phyloP scores from a whole-genome alignment of 192 early-diverging fungal species.

The Coemansia sp. region DNA sequence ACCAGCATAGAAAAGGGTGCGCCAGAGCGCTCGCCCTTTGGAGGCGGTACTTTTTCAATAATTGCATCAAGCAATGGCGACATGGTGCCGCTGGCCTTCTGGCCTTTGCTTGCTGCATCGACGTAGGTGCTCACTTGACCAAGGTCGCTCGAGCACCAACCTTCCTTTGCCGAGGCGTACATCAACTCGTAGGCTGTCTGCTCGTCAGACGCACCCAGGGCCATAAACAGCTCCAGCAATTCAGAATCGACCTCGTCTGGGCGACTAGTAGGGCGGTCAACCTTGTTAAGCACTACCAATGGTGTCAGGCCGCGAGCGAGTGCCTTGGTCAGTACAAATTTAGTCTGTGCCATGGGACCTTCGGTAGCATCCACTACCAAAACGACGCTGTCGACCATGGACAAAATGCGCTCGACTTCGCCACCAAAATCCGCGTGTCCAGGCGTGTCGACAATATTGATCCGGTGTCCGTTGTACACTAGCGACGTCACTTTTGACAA shows the following conservation, averaged over 20 bases:
- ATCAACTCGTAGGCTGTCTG: constrained; percentile 78
- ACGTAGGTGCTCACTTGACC: constrained; percentile 28
- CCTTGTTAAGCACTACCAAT: constrained; percentile 84
- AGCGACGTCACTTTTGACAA: constrained; percentile 81
- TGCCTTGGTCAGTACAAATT: constrained; percentile 85
- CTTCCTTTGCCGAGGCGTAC: constrained; percentile 82
- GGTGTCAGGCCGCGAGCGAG: constrained; percentile 69
- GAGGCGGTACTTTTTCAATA: constrained; percentile 67
- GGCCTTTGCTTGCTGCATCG: constrained; percentile 10
- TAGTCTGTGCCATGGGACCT: constrained; percentile 89
- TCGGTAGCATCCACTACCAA: constrained; percentile 85
- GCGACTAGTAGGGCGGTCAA: constrained; percentile 74
- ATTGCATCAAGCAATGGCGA: constrained; percentile 76
- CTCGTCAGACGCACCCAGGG: constrained; percentile 75
- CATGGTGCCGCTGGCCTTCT: constrained; percentile 54
- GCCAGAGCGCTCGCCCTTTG: constrained; percentile 61
- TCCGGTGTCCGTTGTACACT: constrained; percentile 70
- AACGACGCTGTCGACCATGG: constrained; percentile 87
- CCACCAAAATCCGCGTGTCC: constrained; percentile 71
- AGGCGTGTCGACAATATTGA: constrained; percentile 91
- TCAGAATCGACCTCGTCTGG: constrained; percentile 78
- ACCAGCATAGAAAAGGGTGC: constrained; percentile 81
- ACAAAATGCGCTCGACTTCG: constrained; percentile 85
- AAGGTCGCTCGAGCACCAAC: constrained; percentile 70
- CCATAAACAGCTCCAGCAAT: constrained; percentile 78